These are phyloP conservation scores for Zalerion maritima DNA, from an alignment of 495 filamentous ascomycete species.

Conservation along the genomic window DNA sequence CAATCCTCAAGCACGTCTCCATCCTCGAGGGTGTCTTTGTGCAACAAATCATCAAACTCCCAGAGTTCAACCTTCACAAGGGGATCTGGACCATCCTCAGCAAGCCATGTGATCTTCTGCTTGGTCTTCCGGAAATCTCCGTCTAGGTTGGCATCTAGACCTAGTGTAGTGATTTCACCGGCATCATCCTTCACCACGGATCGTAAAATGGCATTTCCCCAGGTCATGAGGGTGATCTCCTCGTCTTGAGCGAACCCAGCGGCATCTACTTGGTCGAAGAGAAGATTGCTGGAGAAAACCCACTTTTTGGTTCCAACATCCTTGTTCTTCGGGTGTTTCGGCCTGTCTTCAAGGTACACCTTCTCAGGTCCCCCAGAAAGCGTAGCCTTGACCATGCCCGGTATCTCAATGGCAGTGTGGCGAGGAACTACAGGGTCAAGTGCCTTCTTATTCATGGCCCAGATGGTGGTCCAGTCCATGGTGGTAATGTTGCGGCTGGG, in stretches of 20 bases:
- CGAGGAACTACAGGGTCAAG: conserved; percentile 80
- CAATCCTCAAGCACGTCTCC: conserved; percentile 73
- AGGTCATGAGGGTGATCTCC: conserved; percentile 90
- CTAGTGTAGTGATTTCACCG: conserved; percentile 48
- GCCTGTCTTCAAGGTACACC: conserved; percentile 56
- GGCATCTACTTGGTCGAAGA: conserved; percentile 79
- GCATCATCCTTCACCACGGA: conserved; percentile 52
- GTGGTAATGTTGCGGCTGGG: conserved; percentile 78
- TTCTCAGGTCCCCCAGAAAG: conserved; percentile 48
- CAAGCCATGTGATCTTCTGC: conserved; percentile 91
- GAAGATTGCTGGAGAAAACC: conserved; percentile 49
- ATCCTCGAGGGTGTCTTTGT: conserved; percentile 75
- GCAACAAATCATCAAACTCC: conserved; percentile 85
- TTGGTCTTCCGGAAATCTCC: conserved; percentile 89
- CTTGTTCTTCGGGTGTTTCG: conserved; percentile 76
- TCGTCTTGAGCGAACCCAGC: conserved; percentile 68
- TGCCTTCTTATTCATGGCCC: conserved; percentile 91
- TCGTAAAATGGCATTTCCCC: conserved; percentile 94
- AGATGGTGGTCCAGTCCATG: conserved; percentile 83
- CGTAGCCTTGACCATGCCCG: conserved; percentile 50
- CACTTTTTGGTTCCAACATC: conserved; percentile 77
- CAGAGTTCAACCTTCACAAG: conserved; percentile 71
- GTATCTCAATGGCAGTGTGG: conserved; percentile 63
- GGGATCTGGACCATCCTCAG: conserved; percentile 54
- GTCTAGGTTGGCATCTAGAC: conserved; percentile 66